Evolutionary conservation across 2,329 filamentous ascomycete genomes (phyloP).

Genomic region (Chaetomium olivaceum): DNA sequence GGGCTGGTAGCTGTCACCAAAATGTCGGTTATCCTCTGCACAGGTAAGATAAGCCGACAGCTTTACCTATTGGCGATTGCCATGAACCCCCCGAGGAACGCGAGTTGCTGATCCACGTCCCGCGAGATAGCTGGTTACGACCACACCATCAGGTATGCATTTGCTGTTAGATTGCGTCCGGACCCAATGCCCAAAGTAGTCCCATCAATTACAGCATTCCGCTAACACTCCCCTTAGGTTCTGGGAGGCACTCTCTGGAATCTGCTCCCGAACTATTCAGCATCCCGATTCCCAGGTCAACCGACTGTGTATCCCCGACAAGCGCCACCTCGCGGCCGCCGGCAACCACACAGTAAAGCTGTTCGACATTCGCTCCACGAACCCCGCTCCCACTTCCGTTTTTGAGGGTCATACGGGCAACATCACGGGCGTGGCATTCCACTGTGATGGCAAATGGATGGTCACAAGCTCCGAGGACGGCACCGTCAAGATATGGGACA

Average conservation of each 20-base stretch:
- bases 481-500: constrained; percentile 97
- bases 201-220: neutral
- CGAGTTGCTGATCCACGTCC: constrained; percentile 25
- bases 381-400: constrained; percentile 86
- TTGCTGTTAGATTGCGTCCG: neutral
- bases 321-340: constrained; percentile 87
- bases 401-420: constrained; percentile 97
- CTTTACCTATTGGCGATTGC: neutral
- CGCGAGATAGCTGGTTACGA: constrained; percentile 56
- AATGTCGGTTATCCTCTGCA: constrained; percentile 65
- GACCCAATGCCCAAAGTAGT: neutral
- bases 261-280: constrained; percentile 96
- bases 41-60: constrained; percentile 44
- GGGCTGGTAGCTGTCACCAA: constrained; percentile 25
- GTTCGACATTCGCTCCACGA: constrained; percentile 98
- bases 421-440: constrained; percentile 94
- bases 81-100: neutral
- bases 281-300: constrained; percentile 99
- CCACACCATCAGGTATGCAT: constrained; percentile 59
- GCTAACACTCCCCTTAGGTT: constrained; percentile 59
- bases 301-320: constrained; percentile 96
- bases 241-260: constrained; percentile 97
- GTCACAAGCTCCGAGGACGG: constrained; percentile 96
- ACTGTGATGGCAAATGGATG: constrained; percentile 99
- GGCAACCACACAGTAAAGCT: constrained; percentile 86